Percentiles rank a stretch among this genome's conserved stretches.
Evolutionary conservation across 1,284 basidiomycete species (phyloP).

Genomic region (Trichosporon sp.): DNA sequence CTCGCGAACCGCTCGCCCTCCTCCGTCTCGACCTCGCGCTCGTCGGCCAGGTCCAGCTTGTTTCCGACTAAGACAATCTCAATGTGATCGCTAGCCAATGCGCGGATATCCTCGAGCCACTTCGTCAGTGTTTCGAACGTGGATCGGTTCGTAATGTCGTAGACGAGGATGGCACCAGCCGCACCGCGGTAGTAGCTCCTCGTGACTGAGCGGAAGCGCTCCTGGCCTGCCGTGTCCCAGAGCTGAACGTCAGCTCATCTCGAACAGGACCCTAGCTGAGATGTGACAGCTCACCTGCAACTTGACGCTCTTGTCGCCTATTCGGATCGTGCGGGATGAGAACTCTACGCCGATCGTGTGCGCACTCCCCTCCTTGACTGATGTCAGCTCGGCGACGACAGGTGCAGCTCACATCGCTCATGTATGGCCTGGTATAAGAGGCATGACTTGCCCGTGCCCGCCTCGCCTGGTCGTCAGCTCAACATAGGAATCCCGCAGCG

Average conservation of each 20-base stretch:
- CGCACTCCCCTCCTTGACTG: constrained; percentile 93
- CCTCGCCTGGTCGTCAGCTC: constrained; percentile 62
- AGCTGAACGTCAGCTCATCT: constrained; percentile 54
- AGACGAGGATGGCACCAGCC: constrained; percentile 88
- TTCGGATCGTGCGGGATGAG: constrained; percentile 76
- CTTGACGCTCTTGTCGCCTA: constrained; percentile 90
- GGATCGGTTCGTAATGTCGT: constrained; percentile 75
- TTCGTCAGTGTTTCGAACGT: constrained; percentile 71
- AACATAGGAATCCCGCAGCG: constrained; percentile 5
- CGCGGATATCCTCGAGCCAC: constrained; percentile 88
- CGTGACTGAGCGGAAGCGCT: constrained; percentile 92
- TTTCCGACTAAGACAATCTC: constrained; percentile 91
- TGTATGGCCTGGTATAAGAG: constrained; percentile 92
- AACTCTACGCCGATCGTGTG: constrained; percentile 98
- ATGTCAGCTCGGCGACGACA: not conserved
- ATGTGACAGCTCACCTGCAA: constrained; percentile 61
- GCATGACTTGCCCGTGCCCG: constrained; percentile 94
- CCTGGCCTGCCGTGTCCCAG: constrained; percentile 97
- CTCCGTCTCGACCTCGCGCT: constrained; percentile 86
- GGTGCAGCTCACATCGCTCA: constrained; percentile 63
- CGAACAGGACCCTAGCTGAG: not conserved
- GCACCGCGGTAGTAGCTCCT: constrained; percentile 94
- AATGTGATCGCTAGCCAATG: constrained; percentile 75
- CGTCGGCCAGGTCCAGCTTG: constrained; percentile 89
- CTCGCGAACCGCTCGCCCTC: constrained; percentile 93